These are phyloP conservation scores for Phytophthora hibernalis DNA, from an alignment of 352 stramenopile genomes.

Conservation along the genomic window DNA sequence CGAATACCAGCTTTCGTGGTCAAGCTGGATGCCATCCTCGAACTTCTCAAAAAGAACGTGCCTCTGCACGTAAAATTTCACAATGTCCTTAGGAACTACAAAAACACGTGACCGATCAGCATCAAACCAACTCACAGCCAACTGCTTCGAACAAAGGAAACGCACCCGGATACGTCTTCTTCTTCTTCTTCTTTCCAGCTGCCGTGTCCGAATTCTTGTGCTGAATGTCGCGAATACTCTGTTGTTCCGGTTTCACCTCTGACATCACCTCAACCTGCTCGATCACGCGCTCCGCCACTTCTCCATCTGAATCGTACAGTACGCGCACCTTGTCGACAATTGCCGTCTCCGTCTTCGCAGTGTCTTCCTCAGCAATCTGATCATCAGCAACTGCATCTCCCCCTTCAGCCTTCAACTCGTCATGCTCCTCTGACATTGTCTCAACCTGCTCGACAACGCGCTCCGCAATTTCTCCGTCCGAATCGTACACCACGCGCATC, in stretches of 20 bases:
- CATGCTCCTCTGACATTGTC: conserved; percentile 15
- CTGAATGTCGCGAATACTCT: conserved; percentile 15
- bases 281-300: conserved; percentile 51
- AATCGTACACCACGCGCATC: conserved; percentile 70
- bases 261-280: conserved; percentile 47
- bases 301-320: conserved; percentile 71
- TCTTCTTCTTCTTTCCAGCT: conserved; percentile 28
- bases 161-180: conserved; percentile 43
- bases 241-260: conserved; percentile 9
- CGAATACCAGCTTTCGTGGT: conserved; percentile 94
- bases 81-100: conserved; percentile 50
- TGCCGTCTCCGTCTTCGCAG: conserved; percentile 20
- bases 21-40: conserved; percentile 91
- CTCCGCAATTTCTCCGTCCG: conserved; percentile 62
- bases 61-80: conserved; percentile 93
- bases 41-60: conserved; percentile 91
- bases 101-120: neutral
- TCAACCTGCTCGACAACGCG: conserved; percentile 54
- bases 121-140: neutral
- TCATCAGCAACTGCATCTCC: conserved; percentile 9
- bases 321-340: conserved; percentile 68
- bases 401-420: neutral
- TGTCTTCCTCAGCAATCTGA: neutral
- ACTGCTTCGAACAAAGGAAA: neutral
- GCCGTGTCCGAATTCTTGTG: conserved; percentile 23